Conservation (phyloP, 2,329 filamentous ascomycete genomes). For the Plenodomus tracheiphilus region DNA sequence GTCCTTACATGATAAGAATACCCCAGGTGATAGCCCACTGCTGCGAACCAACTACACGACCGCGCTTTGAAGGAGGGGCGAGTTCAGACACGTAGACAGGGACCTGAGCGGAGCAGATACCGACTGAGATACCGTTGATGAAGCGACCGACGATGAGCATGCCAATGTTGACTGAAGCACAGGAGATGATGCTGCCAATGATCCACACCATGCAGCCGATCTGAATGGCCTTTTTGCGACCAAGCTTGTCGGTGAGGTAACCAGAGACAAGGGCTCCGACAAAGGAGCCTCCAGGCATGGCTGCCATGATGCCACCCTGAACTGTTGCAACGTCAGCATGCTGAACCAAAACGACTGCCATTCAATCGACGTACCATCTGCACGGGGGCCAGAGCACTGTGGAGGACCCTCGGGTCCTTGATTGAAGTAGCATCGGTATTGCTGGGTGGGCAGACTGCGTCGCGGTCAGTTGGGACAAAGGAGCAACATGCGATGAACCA, state of each 20-base stretch:
- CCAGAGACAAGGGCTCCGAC: slow-evolving; percentile 65
- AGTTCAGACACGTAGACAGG: slow-evolving; percentile 71
- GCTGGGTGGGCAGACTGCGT: slow-evolving; percentile 62
- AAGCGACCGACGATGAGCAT: slow-evolving; percentile 74
- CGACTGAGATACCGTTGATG: slow-evolving; percentile 73
- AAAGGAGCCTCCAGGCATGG: slow-evolving; percentile 73
- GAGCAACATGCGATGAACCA: neutral
- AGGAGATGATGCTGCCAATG: slow-evolving; percentile 65
- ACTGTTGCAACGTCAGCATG: slow-evolving; percentile 51
- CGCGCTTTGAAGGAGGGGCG: slow-evolving; percentile 61
- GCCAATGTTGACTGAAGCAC: slow-evolving; percentile 65
- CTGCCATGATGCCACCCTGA: slow-evolving; percentile 71
- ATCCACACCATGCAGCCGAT: slow-evolving; percentile 57
- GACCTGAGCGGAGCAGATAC: slow-evolving; percentile 71
- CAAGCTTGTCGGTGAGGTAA: slow-evolving; percentile 60
- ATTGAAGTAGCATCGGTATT: slow-evolving; percentile 74
- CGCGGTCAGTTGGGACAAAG: neutral
- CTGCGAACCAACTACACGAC: slow-evolving; percentile 70
- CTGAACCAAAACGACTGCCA: slow-evolving; percentile 38
- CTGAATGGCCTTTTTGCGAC: slow-evolving; percentile 58
- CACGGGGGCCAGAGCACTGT: slow-evolving; percentile 56
- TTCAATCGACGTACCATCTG: slow-evolving; percentile 65
- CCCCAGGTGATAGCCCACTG: slow-evolving; percentile 76
- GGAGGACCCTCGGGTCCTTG: slow-evolving; percentile 49
- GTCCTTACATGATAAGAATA: slow-evolving; percentile 47